phyloP scores from a whole-genome alignment of 1,284 basidiomycete genomes.

The Rhizoctonia solani region DNA sequence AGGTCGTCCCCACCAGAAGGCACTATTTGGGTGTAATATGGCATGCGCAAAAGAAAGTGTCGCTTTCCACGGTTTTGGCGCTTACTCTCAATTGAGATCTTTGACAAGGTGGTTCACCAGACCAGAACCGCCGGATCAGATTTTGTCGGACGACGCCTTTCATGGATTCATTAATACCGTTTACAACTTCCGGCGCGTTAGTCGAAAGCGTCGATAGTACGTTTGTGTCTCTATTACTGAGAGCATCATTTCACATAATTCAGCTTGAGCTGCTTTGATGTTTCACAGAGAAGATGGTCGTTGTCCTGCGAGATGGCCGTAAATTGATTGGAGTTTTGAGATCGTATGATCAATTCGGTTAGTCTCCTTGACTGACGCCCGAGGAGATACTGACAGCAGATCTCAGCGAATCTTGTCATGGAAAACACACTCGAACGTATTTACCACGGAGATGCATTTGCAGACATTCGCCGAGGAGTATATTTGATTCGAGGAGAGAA shows the following conservation, averaged over 20 bases:
- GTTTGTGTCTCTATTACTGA: constrained; percentile 56
- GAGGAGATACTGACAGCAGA: background rate
- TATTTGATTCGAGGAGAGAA: constrained; percentile 98
- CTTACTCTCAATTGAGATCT: background rate
- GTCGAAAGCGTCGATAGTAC: constrained; percentile 99
- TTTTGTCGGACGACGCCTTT: background rate
- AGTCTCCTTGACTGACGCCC: constrained; percentile 44
- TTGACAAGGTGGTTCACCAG: background rate
- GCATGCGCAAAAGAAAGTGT: background rate
- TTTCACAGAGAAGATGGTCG: constrained; percentile 92
- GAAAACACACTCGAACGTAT: constrained; percentile 89
- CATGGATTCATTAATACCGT: constrained; percentile 95
- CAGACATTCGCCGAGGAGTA: constrained; percentile 84
- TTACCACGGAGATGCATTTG: constrained; percentile 78
- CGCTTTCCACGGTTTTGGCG: constrained; percentile 24
- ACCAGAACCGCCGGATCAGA: constrained; percentile 5
- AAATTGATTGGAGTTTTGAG: constrained; percentile 95
- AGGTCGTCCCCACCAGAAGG: background rate
- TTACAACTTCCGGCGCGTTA: constrained; percentile 94
- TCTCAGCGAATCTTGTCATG: constrained; percentile 88
- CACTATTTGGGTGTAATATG: constrained; percentile 6
- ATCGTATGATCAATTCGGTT: constrained; percentile 99
- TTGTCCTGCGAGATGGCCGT: constrained; percentile 92
- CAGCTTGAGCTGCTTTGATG: constrained; percentile 34
- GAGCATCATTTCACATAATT: constrained; percentile 17